Base-by-base conservation (phyloP, 2,329 filamentous ascomycete species). In the Allantophomopsis lycopodina region DNA sequence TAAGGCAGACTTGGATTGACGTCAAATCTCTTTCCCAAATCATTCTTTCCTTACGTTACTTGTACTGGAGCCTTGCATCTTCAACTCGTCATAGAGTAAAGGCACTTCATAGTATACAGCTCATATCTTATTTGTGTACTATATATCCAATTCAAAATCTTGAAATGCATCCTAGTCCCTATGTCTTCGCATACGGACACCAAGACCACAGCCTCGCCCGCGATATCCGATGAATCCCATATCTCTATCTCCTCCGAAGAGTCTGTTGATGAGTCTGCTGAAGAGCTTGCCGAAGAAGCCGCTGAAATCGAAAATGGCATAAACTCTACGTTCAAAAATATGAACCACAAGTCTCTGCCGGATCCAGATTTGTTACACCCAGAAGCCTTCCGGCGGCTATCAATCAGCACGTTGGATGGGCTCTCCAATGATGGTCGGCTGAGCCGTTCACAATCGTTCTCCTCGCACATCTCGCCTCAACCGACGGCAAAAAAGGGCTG, bases 341-440 rank as follows among this genome's bases (percentile, higher is more conserved):
- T 18, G 35, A 39, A 14, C 39, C 41, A 45, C 23, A 44, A 17
- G 42, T 42, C 21, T 35, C 23, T 28, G 8, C 23, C 40, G 3
- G 45, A 51, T 30, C 41, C 46, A 8, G 46, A 47, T 7, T 46
- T 59, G 5, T 46, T 60, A 8, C 50, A 54, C 35, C 55, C 55
- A 4, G 53, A 55, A 17, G 41, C 49, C 12, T 53, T 61, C 37
- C 56, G 62, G 36, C 57, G 60, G 5, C 40, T 62, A 1, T 64
- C 68, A 2, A 56, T 60, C 12, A 64, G 63, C 42, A 61, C 64
- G 0, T 51, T 64, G 5, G 63, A 63, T 3, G 60, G 58, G 10
- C 42, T 57, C 5, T 54, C 52, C 2, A 41, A 44, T 7, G 56
- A 59, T 12, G 57, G 39, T 3, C 16, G 20, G 15, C 28, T 34